A percentile compares a stretch with the other conserved stretches of the same genome.
Evolutionary conservation across 345 rosid species (phyloP).

Genomic region (Euphorbia tirucalli): DNA sequence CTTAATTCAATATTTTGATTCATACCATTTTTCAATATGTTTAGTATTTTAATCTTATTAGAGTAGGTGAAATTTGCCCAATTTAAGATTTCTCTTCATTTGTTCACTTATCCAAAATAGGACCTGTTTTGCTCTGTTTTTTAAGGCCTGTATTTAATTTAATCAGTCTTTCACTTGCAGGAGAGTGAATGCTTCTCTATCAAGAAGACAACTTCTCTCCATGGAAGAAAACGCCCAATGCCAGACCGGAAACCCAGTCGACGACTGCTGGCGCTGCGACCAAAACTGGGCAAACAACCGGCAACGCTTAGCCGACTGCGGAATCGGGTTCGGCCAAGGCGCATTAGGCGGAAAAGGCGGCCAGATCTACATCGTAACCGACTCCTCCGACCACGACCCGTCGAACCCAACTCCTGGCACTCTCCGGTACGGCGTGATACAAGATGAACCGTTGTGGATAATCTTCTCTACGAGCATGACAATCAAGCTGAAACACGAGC

Average conservation of each 20-base stretch:
- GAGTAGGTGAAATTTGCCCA: background rate
- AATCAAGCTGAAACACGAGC: constrained; percentile 77
- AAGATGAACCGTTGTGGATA: constrained; percentile 84
- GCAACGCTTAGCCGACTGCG: constrained; percentile 71
- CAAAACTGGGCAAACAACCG: constrained; percentile 68
- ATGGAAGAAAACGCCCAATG: constrained; percentile 31
- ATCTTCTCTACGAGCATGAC: constrained; percentile 64
- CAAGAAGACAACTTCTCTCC: constrained; percentile 26
- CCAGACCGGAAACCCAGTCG: constrained; percentile 72
- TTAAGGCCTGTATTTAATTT: background rate
- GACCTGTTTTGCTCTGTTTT: background rate
- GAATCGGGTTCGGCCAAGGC: constrained; percentile 71
- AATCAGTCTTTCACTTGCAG: constrained; percentile 19
- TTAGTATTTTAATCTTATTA: no score
- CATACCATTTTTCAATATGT: background rate
- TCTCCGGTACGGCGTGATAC: constrained; percentile 84
- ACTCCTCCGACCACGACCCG: constrained; percentile 76
- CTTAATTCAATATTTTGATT: background rate
- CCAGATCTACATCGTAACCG: constrained; percentile 76
- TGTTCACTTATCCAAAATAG: background rate
- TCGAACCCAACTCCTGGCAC: constrained; percentile 88
- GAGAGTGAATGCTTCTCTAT: constrained; percentile 34
- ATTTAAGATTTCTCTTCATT: background rate
- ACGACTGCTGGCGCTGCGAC: constrained; percentile 86
- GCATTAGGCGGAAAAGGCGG: constrained; percentile 83